Percentiles rank a stretch among this genome's conserved stretches.
phyloP scores from a whole-genome alignment of 2,329 filamentous ascomycete genomes.

The Fusarium verticillioides region DNA sequence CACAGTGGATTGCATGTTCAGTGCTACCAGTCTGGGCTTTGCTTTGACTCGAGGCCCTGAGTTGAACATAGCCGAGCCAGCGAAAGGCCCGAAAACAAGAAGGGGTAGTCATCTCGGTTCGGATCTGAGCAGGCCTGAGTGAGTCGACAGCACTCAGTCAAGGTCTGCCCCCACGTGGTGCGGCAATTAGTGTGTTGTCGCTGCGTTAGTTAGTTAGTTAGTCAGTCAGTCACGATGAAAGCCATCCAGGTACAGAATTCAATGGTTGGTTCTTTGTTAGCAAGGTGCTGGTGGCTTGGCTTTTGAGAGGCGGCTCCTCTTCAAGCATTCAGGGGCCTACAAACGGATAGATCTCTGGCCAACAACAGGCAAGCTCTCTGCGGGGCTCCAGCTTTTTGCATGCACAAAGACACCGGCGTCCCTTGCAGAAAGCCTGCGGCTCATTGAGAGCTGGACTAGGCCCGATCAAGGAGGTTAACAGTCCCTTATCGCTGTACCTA shows the following conservation, averaged over 20 bases:
- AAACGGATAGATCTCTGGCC: slow-evolving; percentile 29
- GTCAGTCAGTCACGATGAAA: neutral
- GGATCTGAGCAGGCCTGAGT: slow-evolving; percentile 5
- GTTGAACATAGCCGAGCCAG: slow-evolving; percentile 29
- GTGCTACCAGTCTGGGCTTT: slow-evolving; percentile 34
- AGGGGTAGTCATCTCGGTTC: slow-evolving; percentile 40
- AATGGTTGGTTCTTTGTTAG: neutral
- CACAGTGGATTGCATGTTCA: slow-evolving; percentile 29
- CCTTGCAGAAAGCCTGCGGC: slow-evolving; percentile 44
- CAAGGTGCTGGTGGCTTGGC: slow-evolving; percentile 31
- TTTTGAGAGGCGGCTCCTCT: slow-evolving; percentile 21
- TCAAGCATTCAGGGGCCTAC: slow-evolving; percentile 38
- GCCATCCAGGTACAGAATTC: slow-evolving; percentile 24
- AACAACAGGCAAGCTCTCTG: slow-evolving; percentile 38
- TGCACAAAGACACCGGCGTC: slow-evolving; percentile 35
- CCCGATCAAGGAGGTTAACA: slow-evolving; percentile 19
- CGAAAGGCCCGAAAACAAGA: slow-evolving; percentile 34
- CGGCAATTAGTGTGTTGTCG: slow-evolving; percentile 22
- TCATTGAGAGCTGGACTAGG: slow-evolving; percentile 30
- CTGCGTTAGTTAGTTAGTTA: neutral
- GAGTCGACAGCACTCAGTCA: slow-evolving; percentile 16
- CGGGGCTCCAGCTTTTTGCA: slow-evolving; percentile 45
- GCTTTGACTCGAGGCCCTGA: slow-evolving; percentile 7
- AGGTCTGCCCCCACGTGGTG: slow-evolving; percentile 39
- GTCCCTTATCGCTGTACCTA: slow-evolving; percentile 19